Evolutionary conservation across 1,139 yeast genomes (phyloP).

Genomic region (Sugiyamaella japonica): DNA sequence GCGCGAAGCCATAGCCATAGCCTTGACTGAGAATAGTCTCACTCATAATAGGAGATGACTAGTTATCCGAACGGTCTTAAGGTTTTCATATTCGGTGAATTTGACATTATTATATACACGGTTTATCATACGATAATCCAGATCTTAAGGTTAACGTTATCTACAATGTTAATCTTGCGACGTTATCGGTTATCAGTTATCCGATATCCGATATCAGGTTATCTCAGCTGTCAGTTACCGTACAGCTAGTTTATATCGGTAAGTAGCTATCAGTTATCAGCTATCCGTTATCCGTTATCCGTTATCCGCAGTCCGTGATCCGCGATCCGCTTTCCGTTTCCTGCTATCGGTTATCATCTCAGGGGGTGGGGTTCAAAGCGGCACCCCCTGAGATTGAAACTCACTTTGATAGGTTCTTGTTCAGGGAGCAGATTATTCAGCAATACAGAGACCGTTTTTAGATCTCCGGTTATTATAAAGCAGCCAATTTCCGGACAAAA

Average conservation of each 20-base stretch:
- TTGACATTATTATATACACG: background rate
- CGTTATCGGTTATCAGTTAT: slow-evolving; percentile 11
- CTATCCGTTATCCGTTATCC: background rate
- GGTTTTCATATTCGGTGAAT: too few relatives aligned
- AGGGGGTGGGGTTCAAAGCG: background rate
- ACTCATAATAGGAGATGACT: slow-evolving; percentile 6
- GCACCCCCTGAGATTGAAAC: slow-evolving; percentile 1
- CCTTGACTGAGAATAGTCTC: slow-evolving; percentile 44
- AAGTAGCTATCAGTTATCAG: background rate
- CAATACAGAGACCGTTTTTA: background rate
- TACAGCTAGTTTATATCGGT: too few relatives aligned
- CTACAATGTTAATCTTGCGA: background rate
- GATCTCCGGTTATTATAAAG: background rate
- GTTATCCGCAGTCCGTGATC: slow-evolving; percentile 1
- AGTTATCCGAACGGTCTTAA: too few relatives aligned
- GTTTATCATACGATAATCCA: background rate
- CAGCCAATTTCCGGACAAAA: too few relatives aligned
- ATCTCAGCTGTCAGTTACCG: background rate
- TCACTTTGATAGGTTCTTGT: background rate
- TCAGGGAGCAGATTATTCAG: background rate
- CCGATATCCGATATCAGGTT: background rate
- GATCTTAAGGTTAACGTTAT: background rate
- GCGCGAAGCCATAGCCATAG: slow-evolving; percentile 75
- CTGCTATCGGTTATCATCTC: background rate
- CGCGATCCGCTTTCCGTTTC: background rate